These are phyloP conservation scores for Hydnum rufescens DNA, from an alignment of 768 basidiomycete genomes.

Conservation along the genomic window DNA sequence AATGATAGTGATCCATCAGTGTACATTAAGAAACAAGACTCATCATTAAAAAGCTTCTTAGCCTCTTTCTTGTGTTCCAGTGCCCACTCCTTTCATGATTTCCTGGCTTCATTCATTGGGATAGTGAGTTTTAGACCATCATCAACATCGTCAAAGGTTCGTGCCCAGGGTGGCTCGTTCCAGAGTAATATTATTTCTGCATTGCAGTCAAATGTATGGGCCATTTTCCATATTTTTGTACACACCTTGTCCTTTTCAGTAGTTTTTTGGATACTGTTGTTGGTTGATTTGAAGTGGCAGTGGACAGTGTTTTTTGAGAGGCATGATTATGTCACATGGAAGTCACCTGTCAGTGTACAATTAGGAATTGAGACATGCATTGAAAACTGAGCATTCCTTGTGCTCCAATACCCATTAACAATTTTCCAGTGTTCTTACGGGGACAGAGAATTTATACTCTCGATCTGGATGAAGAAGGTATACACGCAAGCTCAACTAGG, in stretches of 20 bases:
- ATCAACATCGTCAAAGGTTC: neutral
- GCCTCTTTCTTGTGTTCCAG: neutral
- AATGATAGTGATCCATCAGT: neutral
- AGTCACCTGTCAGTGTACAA: too few species aligned
- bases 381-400: too few species aligned
- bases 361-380: too few species aligned
- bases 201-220: neutral
- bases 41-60: neutral
- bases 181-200: neutral
- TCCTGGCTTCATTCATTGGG: neutral
- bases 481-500: too few species aligned
- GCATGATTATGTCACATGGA: too few species aligned
- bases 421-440: too few species aligned
- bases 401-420: too few species aligned
- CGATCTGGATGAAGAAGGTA: too few species aligned
- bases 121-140: neutral
- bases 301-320: too few species aligned
- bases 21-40: neutral
- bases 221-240: neutral
- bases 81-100: neutral
- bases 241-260: neutral
- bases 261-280: too few species aligned
- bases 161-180: neutral
- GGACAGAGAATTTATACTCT: too few species aligned
- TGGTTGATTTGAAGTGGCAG: too few species aligned